Percentiles rank a stretch among this genome's conserved stretches.
phyloP scores from a whole-genome alignment of 352 stramenopile species.

The Phytophthora kernoviae region DNA sequence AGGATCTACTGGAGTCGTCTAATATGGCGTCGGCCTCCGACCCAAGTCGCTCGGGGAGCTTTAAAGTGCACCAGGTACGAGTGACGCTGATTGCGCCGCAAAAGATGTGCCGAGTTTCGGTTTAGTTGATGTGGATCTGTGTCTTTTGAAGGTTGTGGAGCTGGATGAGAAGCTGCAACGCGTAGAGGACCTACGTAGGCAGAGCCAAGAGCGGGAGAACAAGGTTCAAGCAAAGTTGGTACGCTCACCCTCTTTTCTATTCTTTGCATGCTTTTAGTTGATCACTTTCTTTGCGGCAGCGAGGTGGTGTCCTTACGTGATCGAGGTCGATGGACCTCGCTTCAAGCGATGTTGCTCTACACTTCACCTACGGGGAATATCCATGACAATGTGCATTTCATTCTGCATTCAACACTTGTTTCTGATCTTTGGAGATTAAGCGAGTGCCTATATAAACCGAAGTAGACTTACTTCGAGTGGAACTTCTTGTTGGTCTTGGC shows the following conservation, averaged over 20 bases:
- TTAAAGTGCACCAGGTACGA: constrained; percentile 64
- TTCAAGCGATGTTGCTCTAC: too few species aligned
- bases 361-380: not conserved
- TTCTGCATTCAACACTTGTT: constrained; percentile 26
- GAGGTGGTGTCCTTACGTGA: constrained; percentile 19
- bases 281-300: constrained; percentile 5
- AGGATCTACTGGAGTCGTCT: constrained; percentile 65
- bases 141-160: constrained; percentile 50
- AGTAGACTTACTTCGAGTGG: constrained; percentile 73
- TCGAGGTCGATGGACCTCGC: not conserved
- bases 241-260: constrained; percentile 1
- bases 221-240: constrained; percentile 64
- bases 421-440: constrained; percentile 16
- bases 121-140: constrained; percentile 5
- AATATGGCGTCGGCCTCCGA: constrained; percentile 19
- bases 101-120: not conserved
- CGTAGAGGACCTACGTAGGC: constrained; percentile 70
- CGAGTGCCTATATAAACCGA: constrained; percentile 15
- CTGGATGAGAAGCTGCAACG: constrained; percentile 81
- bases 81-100: not conserved
- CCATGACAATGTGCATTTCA: constrained; percentile 26
- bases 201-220: constrained; percentile 65
- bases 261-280: not conserved
- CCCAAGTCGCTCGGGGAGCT: constrained; percentile 28
- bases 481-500: constrained; percentile 98